These are phyloP conservation scores for Filosporella fistucella DNA, from an alignment of 495 filamentous ascomycete species.

Conservation along the genomic window DNA sequence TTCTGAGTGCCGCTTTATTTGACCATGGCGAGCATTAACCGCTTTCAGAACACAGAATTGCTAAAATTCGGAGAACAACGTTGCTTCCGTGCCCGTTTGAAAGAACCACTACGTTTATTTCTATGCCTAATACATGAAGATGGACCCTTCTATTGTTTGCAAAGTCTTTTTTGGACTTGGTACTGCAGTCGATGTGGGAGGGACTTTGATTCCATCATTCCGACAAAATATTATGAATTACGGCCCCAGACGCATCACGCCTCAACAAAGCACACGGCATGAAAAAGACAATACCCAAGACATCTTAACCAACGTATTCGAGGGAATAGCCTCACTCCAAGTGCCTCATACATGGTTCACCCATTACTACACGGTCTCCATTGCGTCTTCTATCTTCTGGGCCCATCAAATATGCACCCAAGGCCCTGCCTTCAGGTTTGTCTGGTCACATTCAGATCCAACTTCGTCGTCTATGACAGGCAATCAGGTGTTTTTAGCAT, in stretches of 20 bases:
- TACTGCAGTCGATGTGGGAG: constrained; percentile 32
- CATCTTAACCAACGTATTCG: neutral
- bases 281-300: neutral
- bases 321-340: constrained; percentile 23
- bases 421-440: constrained; percentile 43
- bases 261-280: neutral
- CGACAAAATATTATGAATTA: constrained; percentile 40
- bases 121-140: neutral
- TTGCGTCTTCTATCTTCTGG: constrained; percentile 76
- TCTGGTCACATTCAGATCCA: constrained; percentile 32
- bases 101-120: too few relatives aligned
- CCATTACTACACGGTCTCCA: constrained; percentile 77
- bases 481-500: constrained; percentile 62
- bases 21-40: too few relatives aligned
- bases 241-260: constrained; percentile 35
- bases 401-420: constrained; percentile 54
- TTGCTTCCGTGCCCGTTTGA: too few relatives aligned
- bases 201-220: constrained; percentile 33
- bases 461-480: constrained; percentile 47
- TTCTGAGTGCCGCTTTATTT: too few relatives aligned
- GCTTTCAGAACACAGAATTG: too few relatives aligned
- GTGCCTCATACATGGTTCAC: constrained; percentile 87
- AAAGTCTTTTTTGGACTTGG: constrained; percentile 42
- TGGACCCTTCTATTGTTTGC: constrained; percentile 36
- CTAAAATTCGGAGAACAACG: too few relatives aligned